Conservation (phyloP, 768 basidiomycete species). For the Lactarius vividus region DNA sequence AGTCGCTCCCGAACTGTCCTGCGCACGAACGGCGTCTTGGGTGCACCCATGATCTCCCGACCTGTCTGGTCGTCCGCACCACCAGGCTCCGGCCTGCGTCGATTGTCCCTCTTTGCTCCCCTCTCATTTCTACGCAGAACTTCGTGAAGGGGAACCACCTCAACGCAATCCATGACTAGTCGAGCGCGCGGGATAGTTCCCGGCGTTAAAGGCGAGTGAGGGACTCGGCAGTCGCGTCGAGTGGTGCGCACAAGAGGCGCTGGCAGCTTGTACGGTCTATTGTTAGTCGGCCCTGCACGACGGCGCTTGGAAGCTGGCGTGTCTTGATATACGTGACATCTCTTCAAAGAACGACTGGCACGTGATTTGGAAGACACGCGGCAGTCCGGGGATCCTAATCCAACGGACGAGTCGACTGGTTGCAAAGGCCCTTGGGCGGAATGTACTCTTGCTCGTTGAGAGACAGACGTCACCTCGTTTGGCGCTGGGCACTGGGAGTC, state of each 20-base stretch:
- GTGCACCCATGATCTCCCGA: slow-evolving; percentile 1
- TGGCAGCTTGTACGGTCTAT: neutral
- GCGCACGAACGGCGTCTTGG: slow-evolving; percentile 14
- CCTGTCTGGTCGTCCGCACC: neutral
- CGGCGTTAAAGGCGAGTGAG: neutral
- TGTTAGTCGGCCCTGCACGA: neutral
- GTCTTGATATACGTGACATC: neutral
- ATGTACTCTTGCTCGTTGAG: neutral
- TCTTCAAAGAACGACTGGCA: neutral
- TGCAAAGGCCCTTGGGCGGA: neutral
- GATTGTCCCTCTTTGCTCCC: neutral
- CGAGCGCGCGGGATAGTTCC: neutral
- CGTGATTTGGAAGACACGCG: neutral
- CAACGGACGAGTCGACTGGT: neutral
- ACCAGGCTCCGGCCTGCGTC: neutral
- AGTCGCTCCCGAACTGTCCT: neutral
- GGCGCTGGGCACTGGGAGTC: slow-evolving; percentile 10
- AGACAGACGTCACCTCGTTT: neutral
- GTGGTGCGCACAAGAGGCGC: neutral
- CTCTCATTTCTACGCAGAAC: neutral
- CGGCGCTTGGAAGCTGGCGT: slow-evolving; percentile 11
- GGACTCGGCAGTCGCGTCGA: neutral
- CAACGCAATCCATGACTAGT: slow-evolving; percentile 20
- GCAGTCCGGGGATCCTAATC: neutral
- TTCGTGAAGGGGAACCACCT: slow-evolving; percentile 10